Conservation (phyloP, 352 stramenopile genomes). For the Globisporangium mamillatum region DNA sequence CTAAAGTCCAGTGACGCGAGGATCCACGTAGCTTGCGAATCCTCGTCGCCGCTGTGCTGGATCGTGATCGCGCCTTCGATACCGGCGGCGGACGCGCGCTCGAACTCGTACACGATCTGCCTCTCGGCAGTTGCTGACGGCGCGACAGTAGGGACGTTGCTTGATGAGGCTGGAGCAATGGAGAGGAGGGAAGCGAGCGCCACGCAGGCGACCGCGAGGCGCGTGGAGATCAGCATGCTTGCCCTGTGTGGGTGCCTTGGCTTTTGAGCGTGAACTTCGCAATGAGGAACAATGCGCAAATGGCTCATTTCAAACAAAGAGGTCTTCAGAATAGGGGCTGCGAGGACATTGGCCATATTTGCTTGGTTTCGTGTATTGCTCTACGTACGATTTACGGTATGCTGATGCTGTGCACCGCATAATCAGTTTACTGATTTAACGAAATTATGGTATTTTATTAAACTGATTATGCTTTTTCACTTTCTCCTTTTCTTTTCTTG, state of each 20-base stretch:
- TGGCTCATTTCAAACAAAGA: too few species aligned
- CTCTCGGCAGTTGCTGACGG: neutral
- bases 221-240: slow-evolving; percentile 3
- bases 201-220: neutral
- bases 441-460: too few species aligned
- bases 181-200: neutral
- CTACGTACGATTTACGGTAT: too few species aligned
- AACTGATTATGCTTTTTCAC: too few species aligned
- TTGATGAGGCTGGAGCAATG: neutral
- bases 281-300: too few species aligned
- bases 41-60: slow-evolving; percentile 6
- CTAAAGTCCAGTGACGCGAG: slow-evolving; percentile 19
- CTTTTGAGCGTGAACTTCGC: neutral
- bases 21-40: slow-evolving; percentile 6
- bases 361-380: too few species aligned
- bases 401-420: too few species aligned
- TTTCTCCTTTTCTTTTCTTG: too few species aligned
- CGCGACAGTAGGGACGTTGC: too few species aligned
- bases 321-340: neutral
- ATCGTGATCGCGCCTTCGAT: slow-evolving; percentile 19
- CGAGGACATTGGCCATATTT: too few species aligned
- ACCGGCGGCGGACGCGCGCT: slow-evolving; percentile 5
- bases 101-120: slow-evolving; percentile 22
- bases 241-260: neutral
- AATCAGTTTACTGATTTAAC: too few species aligned